Evolutionary conservation across 2,329 filamentous ascomycete genomes (phyloP), one percentile per base, ranked within the genome.

Genomic region (Fusarium cicatricum): DNA sequence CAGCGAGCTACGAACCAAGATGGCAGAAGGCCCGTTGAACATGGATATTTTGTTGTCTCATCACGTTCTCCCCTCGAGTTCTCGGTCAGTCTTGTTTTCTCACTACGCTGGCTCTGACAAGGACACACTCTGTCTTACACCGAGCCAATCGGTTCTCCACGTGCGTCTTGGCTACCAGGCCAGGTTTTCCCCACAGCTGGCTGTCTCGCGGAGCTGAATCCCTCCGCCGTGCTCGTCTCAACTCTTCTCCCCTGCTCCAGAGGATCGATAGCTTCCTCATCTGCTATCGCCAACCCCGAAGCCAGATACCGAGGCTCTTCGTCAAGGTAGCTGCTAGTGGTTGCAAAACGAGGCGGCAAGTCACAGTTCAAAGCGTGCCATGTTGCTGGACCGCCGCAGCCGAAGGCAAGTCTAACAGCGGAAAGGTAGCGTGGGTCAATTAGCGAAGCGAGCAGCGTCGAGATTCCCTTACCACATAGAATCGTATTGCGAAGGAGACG

Each of bases 131-230:
- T 37, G 44, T 55, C 34, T 48, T 26, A 36, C 38, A 58, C 32
- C 31, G 12, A 32, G 40, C 60, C 60, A 63, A 63, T 63, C 51
- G 47, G 56, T 64, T 53, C 45, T 61, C 60, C 60, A 64, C 60
- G 60, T 63, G 60, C 54, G 41, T 58, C 26, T 50, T 42, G 51
- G 46, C 26, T 31, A 45, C 36, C 39, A 43, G 42, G 21, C 36
- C 42, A 28, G 38, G 37, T 17, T 28, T 43, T 50, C 60, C 43
- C 41, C 42, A 38, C 45, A 45, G 19, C 31, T 34, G 29, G 29
- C 46, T 52, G n/a, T 44, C 23, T 57, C 38, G 15, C 46, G 21
- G 31, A 40, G 38, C 37, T 49, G 38, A 40, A 28, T 38, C n/a
- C 17, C 34, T 38, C 17, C 16, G 21, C 36, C 49, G 55, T 33